These are phyloP conservation scores for Fraxinus quadrangulata DNA, from an alignment of 257 asterid genomes.

Conservation along the genomic window DNA sequence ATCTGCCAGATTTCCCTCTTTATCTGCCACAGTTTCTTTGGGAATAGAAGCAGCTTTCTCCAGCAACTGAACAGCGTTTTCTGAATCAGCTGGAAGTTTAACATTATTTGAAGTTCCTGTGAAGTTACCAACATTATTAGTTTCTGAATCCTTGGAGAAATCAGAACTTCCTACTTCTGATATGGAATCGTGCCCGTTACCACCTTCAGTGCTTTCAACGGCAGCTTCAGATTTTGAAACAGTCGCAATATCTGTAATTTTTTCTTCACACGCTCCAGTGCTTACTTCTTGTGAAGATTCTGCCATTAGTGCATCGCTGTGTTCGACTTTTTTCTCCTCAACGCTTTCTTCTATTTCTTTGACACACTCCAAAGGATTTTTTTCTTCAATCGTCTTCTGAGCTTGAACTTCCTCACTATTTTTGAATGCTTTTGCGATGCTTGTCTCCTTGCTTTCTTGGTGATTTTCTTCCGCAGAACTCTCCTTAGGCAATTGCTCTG, in stretches of 20 bases:
- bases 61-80: constrained; percentile 26
- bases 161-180: constrained; percentile 32
- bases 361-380: constrained; percentile 29
- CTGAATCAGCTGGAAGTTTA: constrained; percentile 29
- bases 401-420: constrained; percentile 32
- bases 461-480: constrained; percentile 39
- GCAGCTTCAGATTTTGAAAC: constrained; percentile 30
- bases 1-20: constrained; percentile 25
- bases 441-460: constrained; percentile 31
- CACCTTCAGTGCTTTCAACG: constrained; percentile 34
- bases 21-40: constrained; percentile 32
- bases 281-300: constrained; percentile 30
- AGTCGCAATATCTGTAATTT: constrained; percentile 25
- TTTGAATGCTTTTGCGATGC: constrained; percentile 18
- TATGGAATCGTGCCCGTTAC: constrained; percentile 19
- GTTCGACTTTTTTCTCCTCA: constrained; percentile 31
- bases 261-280: constrained; percentile 36
- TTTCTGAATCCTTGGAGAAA: constrained; percentile 30
- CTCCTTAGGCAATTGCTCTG: constrained; percentile 50
- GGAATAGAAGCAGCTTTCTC: constrained; percentile 38
- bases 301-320: neutral
- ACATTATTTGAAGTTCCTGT: constrained; percentile 30
- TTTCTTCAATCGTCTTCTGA: constrained; percentile 35
- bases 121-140: constrained; percentile 29
- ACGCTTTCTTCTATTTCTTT: constrained; percentile 26